Conservation (phyloP, 129 eudicot genomes). For the Flaveria robusta region DNA sequence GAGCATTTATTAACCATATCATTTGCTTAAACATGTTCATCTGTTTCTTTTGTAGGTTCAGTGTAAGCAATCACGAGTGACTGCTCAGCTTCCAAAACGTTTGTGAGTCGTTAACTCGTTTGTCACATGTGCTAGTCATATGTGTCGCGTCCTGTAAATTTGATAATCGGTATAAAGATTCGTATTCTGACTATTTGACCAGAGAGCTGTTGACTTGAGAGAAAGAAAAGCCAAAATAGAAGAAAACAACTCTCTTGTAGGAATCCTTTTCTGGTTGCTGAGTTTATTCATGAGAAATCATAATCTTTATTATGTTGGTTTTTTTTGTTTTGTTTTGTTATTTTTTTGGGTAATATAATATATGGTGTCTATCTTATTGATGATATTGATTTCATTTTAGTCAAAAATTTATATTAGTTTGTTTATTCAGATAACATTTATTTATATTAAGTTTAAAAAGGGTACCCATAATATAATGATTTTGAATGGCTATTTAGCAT, state of each 20-base stretch:
- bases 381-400: not conserved
- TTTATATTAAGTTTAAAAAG: not conserved
- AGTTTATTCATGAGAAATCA: conserved; percentile 23
- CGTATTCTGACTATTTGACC: conserved; percentile 37
- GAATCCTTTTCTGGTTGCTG: conserved; percentile 26
- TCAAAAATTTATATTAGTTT: not conserved
- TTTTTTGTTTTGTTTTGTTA: conserved; percentile 1
- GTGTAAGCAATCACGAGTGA: conserved; percentile 12
- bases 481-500: not conserved
- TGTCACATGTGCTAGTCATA: conserved; percentile 6
- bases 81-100: conserved; percentile 1
- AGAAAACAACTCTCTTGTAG: conserved; percentile 26
- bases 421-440: not conserved
- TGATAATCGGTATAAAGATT: conserved; percentile 20
- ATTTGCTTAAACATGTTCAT: not conserved
- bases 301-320: conserved; percentile 10
- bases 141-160: conserved; percentile 13
- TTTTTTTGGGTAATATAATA: not conserved
- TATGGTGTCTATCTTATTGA: not conserved
- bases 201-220: conserved; percentile 31
- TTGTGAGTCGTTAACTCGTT: conserved; percentile 3
- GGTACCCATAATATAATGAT: not conserved
- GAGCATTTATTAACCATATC: not conserved
- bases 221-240: conserved; percentile 24
- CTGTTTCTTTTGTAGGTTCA: conserved; percentile 26